Percentiles rank a stretch among this genome's conserved stretches.
These are phyloP conservation scores for Aureobasidium sp. DNA, from an alignment of 2,329 filamentous ascomycete genomes.

Conservation along the genomic window DNA sequence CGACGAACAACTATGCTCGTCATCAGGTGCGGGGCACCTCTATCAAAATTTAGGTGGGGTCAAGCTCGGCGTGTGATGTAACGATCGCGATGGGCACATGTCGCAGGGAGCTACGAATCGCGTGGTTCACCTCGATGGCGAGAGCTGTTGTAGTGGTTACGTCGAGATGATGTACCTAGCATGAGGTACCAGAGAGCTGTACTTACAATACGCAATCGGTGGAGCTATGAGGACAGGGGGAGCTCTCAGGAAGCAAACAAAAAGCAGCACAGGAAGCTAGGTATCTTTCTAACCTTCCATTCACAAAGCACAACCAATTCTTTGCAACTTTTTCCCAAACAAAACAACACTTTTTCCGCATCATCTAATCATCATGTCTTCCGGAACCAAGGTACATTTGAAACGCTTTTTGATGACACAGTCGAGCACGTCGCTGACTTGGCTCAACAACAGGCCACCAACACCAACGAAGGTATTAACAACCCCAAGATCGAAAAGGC, in stretches of 20 bases:
- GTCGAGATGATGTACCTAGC: neutral
- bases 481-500: conserved; percentile 53
- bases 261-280: conserved; percentile 6
- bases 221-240: neutral
- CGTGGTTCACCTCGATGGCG: neutral
- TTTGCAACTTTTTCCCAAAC: neutral
- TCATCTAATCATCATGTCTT: conserved; percentile 6
- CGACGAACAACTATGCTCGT: neutral
- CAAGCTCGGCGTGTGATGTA: neutral
- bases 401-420: neutral
- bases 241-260: neutral
- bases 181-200: neutral
- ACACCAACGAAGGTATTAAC: conserved; percentile 39
- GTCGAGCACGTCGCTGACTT: neutral
- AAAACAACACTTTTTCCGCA: neutral
- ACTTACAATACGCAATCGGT: conserved; percentile 1
- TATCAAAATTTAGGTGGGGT: neutral
- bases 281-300: neutral
- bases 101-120: neutral
- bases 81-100: conserved; percentile 2
- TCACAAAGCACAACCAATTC: neutral
- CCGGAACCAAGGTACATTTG: conserved; percentile 11
- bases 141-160: neutral
- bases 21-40: neutral
- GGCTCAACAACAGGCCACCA: conserved; percentile 32